Conservation (phyloP, 2,329 filamentous ascomycete genomes). For the Zasmidium angulare region DNA sequence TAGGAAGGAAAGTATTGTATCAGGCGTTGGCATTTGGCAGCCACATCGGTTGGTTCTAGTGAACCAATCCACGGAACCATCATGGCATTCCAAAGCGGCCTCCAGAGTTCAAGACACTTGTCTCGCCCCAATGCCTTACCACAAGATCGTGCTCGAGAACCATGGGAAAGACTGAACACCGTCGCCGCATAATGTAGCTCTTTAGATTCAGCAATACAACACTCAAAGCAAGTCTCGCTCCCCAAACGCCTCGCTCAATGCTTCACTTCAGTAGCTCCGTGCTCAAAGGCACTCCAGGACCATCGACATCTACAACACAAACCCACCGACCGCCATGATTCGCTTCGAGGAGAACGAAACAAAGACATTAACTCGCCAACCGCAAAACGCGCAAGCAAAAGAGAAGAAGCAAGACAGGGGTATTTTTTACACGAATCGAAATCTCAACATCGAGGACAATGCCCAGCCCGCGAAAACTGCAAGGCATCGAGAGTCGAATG, state of each 20-base stretch:
- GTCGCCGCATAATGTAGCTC: background rate
- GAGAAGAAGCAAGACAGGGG: background rate
- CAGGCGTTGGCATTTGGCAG: no score
- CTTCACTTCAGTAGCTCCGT: slow-evolving; percentile 3
- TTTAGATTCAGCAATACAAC: background rate
- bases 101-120: background rate
- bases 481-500: background rate
- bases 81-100: background rate
- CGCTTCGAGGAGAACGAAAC: background rate
- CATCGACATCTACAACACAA: slow-evolving; percentile 2
- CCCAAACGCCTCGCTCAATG: slow-evolving; percentile 17
- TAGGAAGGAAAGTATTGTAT: no score
- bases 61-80: background rate
- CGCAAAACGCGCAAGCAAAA: background rate
- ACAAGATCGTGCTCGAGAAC: no score
- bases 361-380: slow-evolving; percentile 1
- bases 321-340: background rate
- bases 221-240: background rate
- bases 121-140: background rate
- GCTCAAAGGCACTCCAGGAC: slow-evolving; percentile 1
- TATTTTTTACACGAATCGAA: slow-evolving; percentile 7
- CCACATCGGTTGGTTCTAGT: background rate
- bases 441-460: background rate
- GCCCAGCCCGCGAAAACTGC: background rate
- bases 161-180: background rate